phyloP scores from a whole-genome alignment of 495 filamentous ascomycete species.

The Podospora appendiculata region DNA sequence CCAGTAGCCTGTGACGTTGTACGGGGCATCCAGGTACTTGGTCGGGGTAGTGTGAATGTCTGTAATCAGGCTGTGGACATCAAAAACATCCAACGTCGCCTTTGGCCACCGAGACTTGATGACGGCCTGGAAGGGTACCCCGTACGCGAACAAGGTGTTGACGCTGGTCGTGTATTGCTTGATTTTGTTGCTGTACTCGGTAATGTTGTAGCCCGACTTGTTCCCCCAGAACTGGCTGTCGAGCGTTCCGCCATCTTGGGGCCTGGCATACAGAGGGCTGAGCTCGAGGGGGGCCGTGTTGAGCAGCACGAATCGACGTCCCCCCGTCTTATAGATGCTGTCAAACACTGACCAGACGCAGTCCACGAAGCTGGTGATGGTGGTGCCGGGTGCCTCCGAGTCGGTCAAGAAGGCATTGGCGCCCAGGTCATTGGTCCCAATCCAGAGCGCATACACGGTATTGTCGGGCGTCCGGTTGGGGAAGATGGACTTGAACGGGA shows the following conservation, averaged over 20 bases:
- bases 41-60: constrained; percentile 56
- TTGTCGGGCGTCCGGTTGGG: constrained; percentile 42
- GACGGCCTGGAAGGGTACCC: constrained; percentile 46
- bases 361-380: constrained; percentile 52
- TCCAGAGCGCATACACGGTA: constrained; percentile 68
- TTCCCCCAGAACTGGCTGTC: constrained; percentile 50
- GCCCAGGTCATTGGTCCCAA: constrained; percentile 72
- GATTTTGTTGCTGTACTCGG: constrained; percentile 46
- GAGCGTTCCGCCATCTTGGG: constrained; percentile 39
- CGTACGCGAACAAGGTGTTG: constrained; percentile 57
- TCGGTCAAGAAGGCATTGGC: constrained; percentile 54
- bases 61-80: constrained; percentile 54
- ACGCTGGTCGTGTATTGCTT: constrained; percentile 49
- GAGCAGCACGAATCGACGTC: constrained; percentile 60
- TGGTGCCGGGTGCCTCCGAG: constrained; percentile 48
- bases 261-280: constrained; percentile 50
- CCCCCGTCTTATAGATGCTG: constrained; percentile 54
- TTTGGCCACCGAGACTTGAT: constrained; percentile 49
- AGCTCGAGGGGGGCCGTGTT: constrained; percentile 58
- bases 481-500: constrained; percentile 41
- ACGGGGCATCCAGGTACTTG: constrained; percentile 51
- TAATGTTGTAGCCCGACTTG: constrained; percentile 46
- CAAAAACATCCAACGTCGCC: constrained; percentile 54
- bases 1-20: constrained; percentile 54
- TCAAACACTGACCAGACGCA: constrained; percentile 57